Evolutionary conservation across 2,329 filamentous ascomycete species (phyloP), one percentile per base, ranked within the genome.

Genomic region (Ophiostoma montium): DNA sequence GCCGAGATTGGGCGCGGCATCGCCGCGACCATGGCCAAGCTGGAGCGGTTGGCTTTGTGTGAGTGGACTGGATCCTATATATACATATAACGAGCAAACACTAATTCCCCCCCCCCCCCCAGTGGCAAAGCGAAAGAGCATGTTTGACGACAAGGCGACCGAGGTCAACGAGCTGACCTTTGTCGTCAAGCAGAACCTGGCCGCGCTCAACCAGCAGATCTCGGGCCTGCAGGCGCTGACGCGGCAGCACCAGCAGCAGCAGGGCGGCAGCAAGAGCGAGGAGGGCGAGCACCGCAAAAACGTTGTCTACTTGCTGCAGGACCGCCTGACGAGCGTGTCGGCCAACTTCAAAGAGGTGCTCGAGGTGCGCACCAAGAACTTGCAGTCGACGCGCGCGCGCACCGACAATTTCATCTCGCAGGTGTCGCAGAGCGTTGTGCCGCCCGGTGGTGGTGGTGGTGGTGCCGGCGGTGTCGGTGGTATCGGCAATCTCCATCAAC

Each of bases 281-380:
- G 87, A 95, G 65, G 88, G 88, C 57, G 89, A 96, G 62, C 94
- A 98, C 69, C 95, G 94, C 71, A 94, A 95, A 67, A 95, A 96
- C 61, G 92, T 96, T 31, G 86, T 95, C 3, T 81, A 94, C 54
- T 74, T 96, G 62, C 70, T 96, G 16, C 88, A 95, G 66, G 86
- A 87, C 54, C 92, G 92, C 61, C 72, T 96, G 36, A 90, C 88
- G 35, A 88, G 95, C 60, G 90, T 98, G 3, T 86, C 85, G 23
- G 86, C 83, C 54, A 95, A 90, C 64, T 96, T 98, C 75, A 96
- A 96, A 66, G 90, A 96, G 59, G 90, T 96, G 6, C 73, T 98
- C 10, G 92, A 98, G 64, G 86, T 94, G 38, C 80, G 92, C 51
- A 96, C 92, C 48, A 95, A 95, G 71, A 98, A 96, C 64, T 95